Evolutionary conservation across 2,329 filamentous ascomycete genomes (phyloP), one percentile per base, ranked within the genome.

Genomic region (Ophiocordyceps polyrhachis-furcata): DNA sequence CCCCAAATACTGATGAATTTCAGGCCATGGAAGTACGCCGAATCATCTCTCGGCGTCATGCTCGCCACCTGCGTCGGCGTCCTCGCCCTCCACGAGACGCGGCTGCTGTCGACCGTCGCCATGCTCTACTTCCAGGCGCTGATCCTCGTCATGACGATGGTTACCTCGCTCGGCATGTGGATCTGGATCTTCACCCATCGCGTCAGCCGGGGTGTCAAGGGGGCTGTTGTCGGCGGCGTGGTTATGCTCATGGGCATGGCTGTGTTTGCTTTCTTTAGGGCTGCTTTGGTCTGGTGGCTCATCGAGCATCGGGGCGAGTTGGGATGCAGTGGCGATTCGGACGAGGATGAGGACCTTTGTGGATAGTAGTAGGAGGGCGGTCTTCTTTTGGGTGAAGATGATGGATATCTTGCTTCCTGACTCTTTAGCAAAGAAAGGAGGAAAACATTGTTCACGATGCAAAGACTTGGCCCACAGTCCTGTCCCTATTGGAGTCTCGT

Each of bases 21-120:
- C 21, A 61, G 58, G 51, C 47, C 60, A 8, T 58, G 56, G 54
- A 52, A 46, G 7, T 47, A 53, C 2, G 49, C 51, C 2, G 49
- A 53, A 9, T 50, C 54, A 0, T 40, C 46, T 1, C 49, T 58
- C 4, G 44, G 48, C 1, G 21, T 44, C 8, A 44, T 53, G 0
- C 43, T 54, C 7, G 38, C 59, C 19, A 28, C 56, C 25, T 57
- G 52, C 37, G 49, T 52, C 8, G 44, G 29, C 2, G 50, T 52
- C 11, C 45, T 60, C 1, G 23, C 57, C 21, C 35, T 49, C 11
- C 53, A 59, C 45, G 59, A 61, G 44, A 44, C 49, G 19, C 50
- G 47, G 2, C 41, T 51, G 1, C 50, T 61, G 4, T 59, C 57
- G 1, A 47, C 54, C 0, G 48, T 55, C 2, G 52, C 47, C 0